Evolutionary conservation across 2,329 filamentous ascomycete species (phyloP), one percentile per base, ranked within the genome.

Genomic region (Colletotrichum limetticola): DNA sequence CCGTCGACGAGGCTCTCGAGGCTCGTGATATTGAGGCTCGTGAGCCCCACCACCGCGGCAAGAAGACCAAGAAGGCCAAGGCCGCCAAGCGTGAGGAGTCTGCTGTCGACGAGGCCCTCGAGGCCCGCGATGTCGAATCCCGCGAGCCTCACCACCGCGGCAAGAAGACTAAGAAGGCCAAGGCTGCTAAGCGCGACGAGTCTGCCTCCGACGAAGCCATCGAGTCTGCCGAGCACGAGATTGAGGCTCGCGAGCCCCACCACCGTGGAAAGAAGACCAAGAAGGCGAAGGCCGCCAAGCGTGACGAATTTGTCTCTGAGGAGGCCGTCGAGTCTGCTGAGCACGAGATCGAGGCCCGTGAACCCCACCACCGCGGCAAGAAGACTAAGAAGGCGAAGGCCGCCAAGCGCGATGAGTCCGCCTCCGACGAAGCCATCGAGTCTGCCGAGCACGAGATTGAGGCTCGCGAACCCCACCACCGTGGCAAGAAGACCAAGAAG

Each of bases 201-300:
- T 58, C 30, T 7, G 46, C 42, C 30, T 65, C 9, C 24, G 67
- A 70, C 14, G 66, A 32, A 4, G 57, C 42, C 7, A 12, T 37
- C 6, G 58, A 60, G 7, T 12, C 11, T 26, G 32, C 19, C 9
- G 32, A 37, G 28, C 58, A 19, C 22, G 6, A 42, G 2, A n/a
- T 46, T 2, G 42, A 76, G 14, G 52, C 74, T 11, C 75, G 74
- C 19, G 74, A 76, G 46, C 75, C 75, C n/a, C 69, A 75, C 28
- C 72, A 74, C 37, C 30, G 59, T 2, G 68, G 59, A 28, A 74
- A 74, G 66, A 72, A 69, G 37, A 72, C 67, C 7, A 68, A 46
- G 42, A 73, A 70, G 58, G 32, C 58, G 0, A 46, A 70, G 53
- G 60, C 58, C 14, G 35, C 19, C 57, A 64, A 55, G 66, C 72